Base-by-base conservation (phyloP, 2,329 filamentous ascomycete species). In the Neopestalotiopsis rosae region DNA sequence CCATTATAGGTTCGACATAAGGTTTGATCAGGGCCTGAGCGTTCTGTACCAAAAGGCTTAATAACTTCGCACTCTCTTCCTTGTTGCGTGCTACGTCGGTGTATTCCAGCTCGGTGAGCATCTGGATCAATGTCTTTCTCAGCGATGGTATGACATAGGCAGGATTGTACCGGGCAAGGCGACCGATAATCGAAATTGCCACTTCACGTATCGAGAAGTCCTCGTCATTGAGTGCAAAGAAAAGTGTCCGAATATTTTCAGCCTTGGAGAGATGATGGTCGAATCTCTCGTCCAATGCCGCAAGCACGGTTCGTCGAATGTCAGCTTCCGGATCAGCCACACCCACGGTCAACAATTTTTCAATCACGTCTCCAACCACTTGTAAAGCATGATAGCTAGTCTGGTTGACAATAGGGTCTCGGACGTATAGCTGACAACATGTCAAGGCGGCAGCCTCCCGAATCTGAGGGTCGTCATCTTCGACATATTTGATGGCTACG, bases 121-220 rank as follows among this genome's bases (percentile, higher is more conserved):
- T 91, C 80, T 99, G 97, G 69, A 99, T 95, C 32, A 99, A 89
- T 5, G 97, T 92, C 81, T 99, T 99, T 71, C 96, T 92, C 52
- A 99, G 82, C 0, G 96, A 97, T 1, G 97, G 96, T 76, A 99
- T 97, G 73, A 99, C 95, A 80, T 99, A 99, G 69, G 97, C 97
- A 1, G 96, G 97, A 73, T 99, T 99, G 72, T 94, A 91, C 66
- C 90, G 89, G 0, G 96, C 97, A 68, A 99, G 85, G 13, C 97
- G 94, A 40, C 96, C 97, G 75, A 99, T 97, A 72, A 99, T 98
- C 20, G 94, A 92, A 76, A 99, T 98, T 9, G 96, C 93, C 34
- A 96, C 95, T 82, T 99, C 95, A 74, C 97, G 89, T 69, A 98
- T 97, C 2, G 91, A 87, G 72, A 98, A 99, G 1, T 94, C 88